Evolutionary conservation across 1,284 basidiomycete genomes (phyloP), one percentile per base, ranked within the genome.

Genomic region (Moesziomyces sp.): DNA sequence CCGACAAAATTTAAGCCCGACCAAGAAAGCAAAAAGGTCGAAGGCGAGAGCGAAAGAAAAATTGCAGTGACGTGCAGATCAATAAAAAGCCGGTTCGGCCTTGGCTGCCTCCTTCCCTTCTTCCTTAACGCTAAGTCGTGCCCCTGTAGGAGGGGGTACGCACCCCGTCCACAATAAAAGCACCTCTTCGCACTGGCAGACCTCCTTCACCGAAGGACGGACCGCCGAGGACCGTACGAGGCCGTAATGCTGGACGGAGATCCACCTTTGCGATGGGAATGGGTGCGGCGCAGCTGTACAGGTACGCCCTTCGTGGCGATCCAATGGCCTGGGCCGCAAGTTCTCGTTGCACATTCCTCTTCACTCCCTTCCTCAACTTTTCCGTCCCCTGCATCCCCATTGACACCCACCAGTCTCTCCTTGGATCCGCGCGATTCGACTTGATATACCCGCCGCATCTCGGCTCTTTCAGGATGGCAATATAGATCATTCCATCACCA

Each of bases 231-330:
- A 74, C 63, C 63, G 67, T 74, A 74, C 67, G 72, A 74, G 72
- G 72, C 72, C 72, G 72, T 74, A 74, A 74, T 63, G 72, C 46
- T 70, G 59, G 72, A 74, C 67, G 72, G 67, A 74, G 72, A 74
- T 52, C 42, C 35, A 74, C 35, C 35, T 38, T 38, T 38, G 35
- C 35, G 72, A 74, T 74, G 72, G 67, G 72, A 70, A 70, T 74
- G 72, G 72, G 72, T 74, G 72, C 72, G 72, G 52, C 66, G 59
- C 46, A 63, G 63, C 30, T 30, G 46, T 51, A 47, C 56, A 61
- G 54, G 54, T 64, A 66, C 60, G 60, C 60, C 57, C 63, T 70
- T 62, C 59, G 62, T 67, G 72, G 57, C 51, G 58, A 61, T 59
- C 67, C 64, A 19, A 70, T 74, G 72, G 53, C 48, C 56, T 63